Base-by-base conservation (phyloP, 1,284 basidiomycete genomes). In the Ustilago sp. region DNA sequence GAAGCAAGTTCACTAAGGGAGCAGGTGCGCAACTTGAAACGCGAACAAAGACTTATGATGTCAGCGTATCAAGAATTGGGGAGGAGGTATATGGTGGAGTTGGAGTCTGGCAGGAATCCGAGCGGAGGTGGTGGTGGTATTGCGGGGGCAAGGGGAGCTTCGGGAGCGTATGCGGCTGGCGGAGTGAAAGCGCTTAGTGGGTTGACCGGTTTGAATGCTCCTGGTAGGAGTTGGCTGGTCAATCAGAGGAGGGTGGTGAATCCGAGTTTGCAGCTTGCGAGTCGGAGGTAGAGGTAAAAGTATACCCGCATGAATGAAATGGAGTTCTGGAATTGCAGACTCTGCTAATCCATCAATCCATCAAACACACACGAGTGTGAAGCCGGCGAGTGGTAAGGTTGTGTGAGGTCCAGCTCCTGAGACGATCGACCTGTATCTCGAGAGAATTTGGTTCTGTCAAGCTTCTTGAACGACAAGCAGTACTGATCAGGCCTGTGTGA, bases 31-130 rank as follows among this genome's bases (percentile, higher is more conserved):
- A 74, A 71, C 19, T 19, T 68, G 59, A 23, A 63, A 34, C 62
- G 68, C 31, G 78, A 81, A 39, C 79, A 81, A 59, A 38, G 72
- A 19, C 73, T 81, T 36, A 80, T 80, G 72, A 69, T 71, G 63
- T 69, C 74, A 7, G 68, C 77, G 6, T 80, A 53, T 45, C 76
- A 78, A 54, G 72, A 72, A n/a, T 51, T 78, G 31, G 76, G 76
- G 2, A 56, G 71, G 45, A 58, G 76, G 12, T 78, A 78, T 45
- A 71, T 74, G 72, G 61, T 74, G 13, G 76, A 78, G 54, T 60
- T 78, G 8, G 76, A 78, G 41, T 71, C 71, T 32, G 71, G 74
- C 35, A 59, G 70, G 48, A 73, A 70, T 19, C 67, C 70, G 28
- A 74, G 75, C n/a, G 74, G 74, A 4, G 61, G 68, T 19, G 59